Evolutionary conservation across 306 rosid species (phyloP).

Genomic region (Dryas alaskensis): DNA sequence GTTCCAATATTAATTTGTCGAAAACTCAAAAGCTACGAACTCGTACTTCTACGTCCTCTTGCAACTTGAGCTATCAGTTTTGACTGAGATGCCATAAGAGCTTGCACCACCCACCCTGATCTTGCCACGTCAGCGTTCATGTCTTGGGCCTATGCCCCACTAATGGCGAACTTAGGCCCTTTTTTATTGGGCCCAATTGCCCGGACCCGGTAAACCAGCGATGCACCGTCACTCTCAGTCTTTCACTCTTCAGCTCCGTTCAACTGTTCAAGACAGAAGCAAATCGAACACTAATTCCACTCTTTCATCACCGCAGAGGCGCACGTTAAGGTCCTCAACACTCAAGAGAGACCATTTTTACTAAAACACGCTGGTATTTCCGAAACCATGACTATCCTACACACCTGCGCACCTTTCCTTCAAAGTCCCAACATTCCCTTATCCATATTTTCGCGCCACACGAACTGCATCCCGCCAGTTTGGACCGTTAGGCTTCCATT

Average conservation of each 20-base stretch:
- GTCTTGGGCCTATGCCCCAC: slow-evolving; percentile 5
- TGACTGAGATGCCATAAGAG: not conserved
- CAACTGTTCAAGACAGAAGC: not conserved
- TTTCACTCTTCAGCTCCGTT: not conserved
- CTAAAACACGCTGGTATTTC: not conserved
- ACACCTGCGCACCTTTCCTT: slow-evolving; percentile 28
- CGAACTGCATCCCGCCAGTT: slow-evolving; percentile 25
- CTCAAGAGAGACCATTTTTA: not conserved
- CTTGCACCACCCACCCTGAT: not conserved
- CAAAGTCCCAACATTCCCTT: slow-evolving; percentile 26
- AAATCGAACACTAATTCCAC: too few species aligned
- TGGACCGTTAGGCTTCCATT: slow-evolving; percentile 9
- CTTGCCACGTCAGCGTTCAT: not conserved
- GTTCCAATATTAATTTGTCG: too few species aligned
- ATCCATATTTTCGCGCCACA: slow-evolving; percentile 24
- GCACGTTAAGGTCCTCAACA: not conserved
- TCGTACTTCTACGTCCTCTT: not conserved
- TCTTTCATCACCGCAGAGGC: not conserved
- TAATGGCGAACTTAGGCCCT: not conserved
- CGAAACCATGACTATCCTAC: slow-evolving; percentile 43
- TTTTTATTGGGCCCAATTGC: not conserved
- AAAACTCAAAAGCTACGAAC: not conserved
- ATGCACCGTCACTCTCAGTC: not conserved
- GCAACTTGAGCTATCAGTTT: not conserved
- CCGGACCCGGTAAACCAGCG: too few species aligned